These are phyloP conservation scores for Tetrastigma voinierianum DNA, from an alignment of 164 flowering plant species.

Conservation along the genomic window DNA sequence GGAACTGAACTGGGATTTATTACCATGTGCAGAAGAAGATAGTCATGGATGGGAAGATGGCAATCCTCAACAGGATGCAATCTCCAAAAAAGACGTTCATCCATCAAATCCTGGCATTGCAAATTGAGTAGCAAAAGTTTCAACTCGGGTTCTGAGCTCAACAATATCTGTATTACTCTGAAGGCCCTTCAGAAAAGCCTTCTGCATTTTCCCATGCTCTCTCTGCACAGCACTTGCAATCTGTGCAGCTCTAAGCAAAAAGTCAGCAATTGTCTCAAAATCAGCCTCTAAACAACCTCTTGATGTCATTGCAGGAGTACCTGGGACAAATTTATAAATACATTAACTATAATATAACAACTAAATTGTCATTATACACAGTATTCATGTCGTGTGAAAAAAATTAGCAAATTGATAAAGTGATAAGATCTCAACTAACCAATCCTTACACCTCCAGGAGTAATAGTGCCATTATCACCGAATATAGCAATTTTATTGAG, in stretches of 20 bases:
- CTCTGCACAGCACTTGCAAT: slow-evolving; percentile 26
- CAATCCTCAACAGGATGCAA: background rate
- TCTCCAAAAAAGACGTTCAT: slow-evolving; percentile 7
- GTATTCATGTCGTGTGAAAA: too few species aligned
- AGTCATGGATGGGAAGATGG: background rate
- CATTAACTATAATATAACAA: too few species aligned
- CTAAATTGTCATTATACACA: background rate
- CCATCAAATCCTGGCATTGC: slow-evolving; percentile 40
- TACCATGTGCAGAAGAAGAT: background rate
- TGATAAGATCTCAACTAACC: slow-evolving; percentile 26
- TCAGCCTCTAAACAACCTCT: slow-evolving; percentile 38
- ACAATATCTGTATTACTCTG: slow-evolving; percentile 29
- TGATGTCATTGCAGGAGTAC: slow-evolving; percentile 42
- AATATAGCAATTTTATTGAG: slow-evolving; percentile 48
- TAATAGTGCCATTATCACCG: slow-evolving; percentile 44
- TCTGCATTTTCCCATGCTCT: slow-evolving; percentile 29
- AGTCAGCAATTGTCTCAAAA: slow-evolving; percentile 36
- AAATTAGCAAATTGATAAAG: background rate
- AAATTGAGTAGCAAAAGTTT: slow-evolving; percentile 35
- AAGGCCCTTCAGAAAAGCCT: slow-evolving; percentile 27
- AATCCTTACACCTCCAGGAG: slow-evolving; percentile 53
- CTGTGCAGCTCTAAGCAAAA: slow-evolving; percentile 30
- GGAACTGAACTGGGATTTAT: background rate
- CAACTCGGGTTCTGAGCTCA: slow-evolving; percentile 31
- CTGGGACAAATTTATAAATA: slow-evolving; percentile 7